Percentiles rank a stretch among this genome's conserved stretches.
These are phyloP conservation scores for Fusarium algeriense DNA, from an alignment of 2,329 filamentous ascomycete genomes.

Conservation along the genomic window DNA sequence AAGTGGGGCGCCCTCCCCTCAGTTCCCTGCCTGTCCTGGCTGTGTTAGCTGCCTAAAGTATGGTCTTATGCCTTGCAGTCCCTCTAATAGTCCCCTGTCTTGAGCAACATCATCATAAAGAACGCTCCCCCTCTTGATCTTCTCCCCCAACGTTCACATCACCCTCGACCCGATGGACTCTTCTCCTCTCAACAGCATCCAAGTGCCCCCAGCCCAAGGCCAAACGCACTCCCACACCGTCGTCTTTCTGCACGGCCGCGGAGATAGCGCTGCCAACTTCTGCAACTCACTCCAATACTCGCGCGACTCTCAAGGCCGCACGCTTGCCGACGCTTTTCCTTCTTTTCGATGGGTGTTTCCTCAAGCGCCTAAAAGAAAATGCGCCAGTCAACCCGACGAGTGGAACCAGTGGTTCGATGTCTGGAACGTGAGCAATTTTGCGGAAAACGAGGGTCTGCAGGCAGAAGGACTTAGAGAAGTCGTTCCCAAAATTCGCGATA, in stretches of 20 bases:
- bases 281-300: constrained; percentile 48
- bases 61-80: too few species aligned
- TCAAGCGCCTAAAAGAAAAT: constrained; percentile 52
- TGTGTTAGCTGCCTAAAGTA: neutral
- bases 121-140: neutral
- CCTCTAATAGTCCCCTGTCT: too few species aligned
- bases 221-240: constrained; percentile 56
- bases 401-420: constrained; percentile 66
- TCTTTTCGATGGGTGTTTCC: constrained; percentile 65
- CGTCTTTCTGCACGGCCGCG: constrained; percentile 61
- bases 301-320: constrained; percentile 49
- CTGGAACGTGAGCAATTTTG: constrained; percentile 56
- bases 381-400: constrained; percentile 42
- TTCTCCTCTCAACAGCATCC: neutral
- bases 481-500: constrained; percentile 48
- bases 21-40: too few species aligned
- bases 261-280: constrained; percentile 55
- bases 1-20: too few species aligned
- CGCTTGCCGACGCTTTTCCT: constrained; percentile 57
- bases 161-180: neutral
- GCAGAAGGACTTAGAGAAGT: constrained; percentile 56
- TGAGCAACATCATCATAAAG: neutral
- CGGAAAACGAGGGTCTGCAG: constrained; percentile 58
- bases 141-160: neutral
- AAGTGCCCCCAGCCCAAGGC: neutral